A percentile compares a stretch with the other conserved stretches of the same genome.
phyloP scores from a whole-genome alignment of 805 yeast species.

The Candida patagonica region DNA sequence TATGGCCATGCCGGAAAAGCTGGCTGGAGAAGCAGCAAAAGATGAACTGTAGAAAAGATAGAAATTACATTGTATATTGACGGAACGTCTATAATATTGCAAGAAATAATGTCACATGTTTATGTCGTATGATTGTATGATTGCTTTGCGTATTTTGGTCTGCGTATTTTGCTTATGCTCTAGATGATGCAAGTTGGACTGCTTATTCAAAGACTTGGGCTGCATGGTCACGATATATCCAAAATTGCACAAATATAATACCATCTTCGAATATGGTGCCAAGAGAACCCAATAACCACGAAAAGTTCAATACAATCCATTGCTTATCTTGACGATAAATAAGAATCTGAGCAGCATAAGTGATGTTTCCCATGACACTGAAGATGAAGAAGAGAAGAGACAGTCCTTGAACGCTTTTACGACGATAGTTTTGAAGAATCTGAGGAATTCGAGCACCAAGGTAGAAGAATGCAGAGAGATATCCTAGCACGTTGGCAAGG shows the following conservation, averaged over 20 bases:
- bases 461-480: constrained; percentile 57
- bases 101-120: background rate
- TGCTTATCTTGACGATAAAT: constrained; percentile 52
- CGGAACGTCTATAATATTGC: background rate
- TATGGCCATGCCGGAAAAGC: constrained; percentile 66
- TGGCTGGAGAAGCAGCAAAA: too few species aligned
- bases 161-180: too few species aligned
- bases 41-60: background rate
- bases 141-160: too few species aligned
- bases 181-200: too few species aligned
- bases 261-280: constrained; percentile 70
- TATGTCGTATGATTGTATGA: too few species aligned
- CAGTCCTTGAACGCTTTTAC: constrained; percentile 79
- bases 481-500: constrained; percentile 64
- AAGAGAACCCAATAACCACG: constrained; percentile 72
- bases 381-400: constrained; percentile 71
- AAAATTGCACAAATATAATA: constrained; percentile 58
- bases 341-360: constrained; percentile 66
- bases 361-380: constrained; percentile 64
- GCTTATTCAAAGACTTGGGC: too few species aligned
- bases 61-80: background rate
- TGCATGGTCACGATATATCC: constrained; percentile 33
- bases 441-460: constrained; percentile 79
- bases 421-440: constrained; percentile 64
- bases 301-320: constrained; percentile 52